phyloP scores from a whole-genome alignment of 441 rosid species.

The Populus hybrid region DNA sequence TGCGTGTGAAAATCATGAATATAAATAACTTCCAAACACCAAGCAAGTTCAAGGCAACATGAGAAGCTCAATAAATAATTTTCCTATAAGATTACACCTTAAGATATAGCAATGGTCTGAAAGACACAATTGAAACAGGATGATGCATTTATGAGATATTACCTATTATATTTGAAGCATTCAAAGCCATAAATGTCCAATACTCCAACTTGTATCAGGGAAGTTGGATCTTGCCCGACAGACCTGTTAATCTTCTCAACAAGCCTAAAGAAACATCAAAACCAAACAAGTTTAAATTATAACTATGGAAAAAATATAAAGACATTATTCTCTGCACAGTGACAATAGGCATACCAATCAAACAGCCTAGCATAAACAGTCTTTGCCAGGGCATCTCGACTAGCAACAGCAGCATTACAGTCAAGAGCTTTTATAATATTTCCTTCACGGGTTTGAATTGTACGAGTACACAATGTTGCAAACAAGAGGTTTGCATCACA shows the following conservation, averaged over 20 bases:
- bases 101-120: not conserved
- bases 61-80: not conserved
- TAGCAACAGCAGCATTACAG: constrained; percentile 85
- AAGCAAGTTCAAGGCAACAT: not conserved
- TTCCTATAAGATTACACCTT: not conserved
- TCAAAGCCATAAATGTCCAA: constrained; percentile 98
- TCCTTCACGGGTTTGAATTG: constrained; percentile 97
- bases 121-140: not conserved
- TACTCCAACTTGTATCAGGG: constrained; percentile 77
- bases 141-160: constrained; percentile 9
- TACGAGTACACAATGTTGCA: constrained; percentile 78
- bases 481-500: constrained; percentile 77
- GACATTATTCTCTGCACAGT: constrained; percentile 1
- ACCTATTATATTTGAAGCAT: constrained; percentile 90
- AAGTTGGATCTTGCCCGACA: constrained; percentile 82
- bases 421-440: constrained; percentile 85
- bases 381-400: constrained; percentile 96
- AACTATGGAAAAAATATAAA: constrained; percentile 9
- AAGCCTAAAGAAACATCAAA: constrained; percentile 50
- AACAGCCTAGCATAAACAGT: constrained; percentile 88
- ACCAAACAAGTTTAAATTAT: constrained; percentile 17
- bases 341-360: constrained; percentile 67
- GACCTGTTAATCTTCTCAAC: constrained; percentile 87
- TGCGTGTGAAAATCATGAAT: not conserved
- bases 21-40: not conserved